Percentiles rank a stretch among this genome's conserved stretches.
Evolutionary conservation across 345 rosid species (phyloP).

Genomic region (Hibiscus syriacus): DNA sequence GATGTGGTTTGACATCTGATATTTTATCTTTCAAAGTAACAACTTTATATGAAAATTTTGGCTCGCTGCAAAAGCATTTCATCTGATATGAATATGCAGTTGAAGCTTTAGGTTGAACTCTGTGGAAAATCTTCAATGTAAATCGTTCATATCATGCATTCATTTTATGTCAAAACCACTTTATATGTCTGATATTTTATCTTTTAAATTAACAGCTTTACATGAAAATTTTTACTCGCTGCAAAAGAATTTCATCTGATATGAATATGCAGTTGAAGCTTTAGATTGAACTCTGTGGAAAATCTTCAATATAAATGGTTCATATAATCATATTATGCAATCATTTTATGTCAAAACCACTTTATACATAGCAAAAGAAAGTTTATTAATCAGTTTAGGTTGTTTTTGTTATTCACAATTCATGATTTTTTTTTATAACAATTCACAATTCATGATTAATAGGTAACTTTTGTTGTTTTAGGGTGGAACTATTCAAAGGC

Average conservation of each 20-base stretch:
- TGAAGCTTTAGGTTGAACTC: not conserved
- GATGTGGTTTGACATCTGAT: conserved; percentile 61
- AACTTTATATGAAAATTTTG: not conserved
- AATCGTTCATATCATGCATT: too few species aligned
- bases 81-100: not conserved
- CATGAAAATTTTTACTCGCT: not conserved
- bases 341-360: too few species aligned
- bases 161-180: too few species aligned
- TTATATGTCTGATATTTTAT: not conserved
- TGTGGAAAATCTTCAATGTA: too few species aligned
- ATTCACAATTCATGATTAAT: too few species aligned
- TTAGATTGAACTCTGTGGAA: not conserved
- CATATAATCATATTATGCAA: too few species aligned
- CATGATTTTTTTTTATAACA: too few species aligned
- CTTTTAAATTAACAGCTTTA: not conserved
- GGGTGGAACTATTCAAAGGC: not conserved
- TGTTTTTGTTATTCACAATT: too few species aligned
- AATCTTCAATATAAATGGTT: too few species aligned
- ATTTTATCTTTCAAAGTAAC: not conserved
- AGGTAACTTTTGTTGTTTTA: not conserved
- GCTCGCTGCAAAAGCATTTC: not conserved
- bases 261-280: not conserved
- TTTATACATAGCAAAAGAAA: too few species aligned
- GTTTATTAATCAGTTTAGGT: too few species aligned
- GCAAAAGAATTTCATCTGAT: not conserved